These are phyloP conservation scores for Elsinoe fawcettii DNA, from an alignment of 2,329 filamentous ascomycete species.

Conservation along the genomic window DNA sequence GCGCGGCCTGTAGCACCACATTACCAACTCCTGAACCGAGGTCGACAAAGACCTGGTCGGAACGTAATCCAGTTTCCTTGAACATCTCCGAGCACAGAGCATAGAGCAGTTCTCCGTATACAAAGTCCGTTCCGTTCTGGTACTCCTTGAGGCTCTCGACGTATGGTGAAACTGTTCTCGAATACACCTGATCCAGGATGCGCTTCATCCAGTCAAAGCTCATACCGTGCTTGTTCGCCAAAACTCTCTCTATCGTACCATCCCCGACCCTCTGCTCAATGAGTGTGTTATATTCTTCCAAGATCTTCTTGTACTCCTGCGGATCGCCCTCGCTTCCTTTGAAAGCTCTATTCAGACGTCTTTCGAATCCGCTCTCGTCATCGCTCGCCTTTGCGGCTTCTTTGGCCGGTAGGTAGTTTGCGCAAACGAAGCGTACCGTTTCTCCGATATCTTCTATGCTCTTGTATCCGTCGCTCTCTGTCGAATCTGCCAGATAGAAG, in stretches of 20 bases:
- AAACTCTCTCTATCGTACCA: constrained; percentile 63
- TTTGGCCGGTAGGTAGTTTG: constrained; percentile 68
- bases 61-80: constrained; percentile 67
- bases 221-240: constrained; percentile 60
- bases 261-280: constrained; percentile 58
- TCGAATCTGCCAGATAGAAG: constrained; percentile 52
- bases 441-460: constrained; percentile 55
- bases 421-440: constrained; percentile 52
- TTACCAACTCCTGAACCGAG: constrained; percentile 94
- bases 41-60: constrained; percentile 83
- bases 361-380: constrained; percentile 64
- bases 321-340: constrained; percentile 52
- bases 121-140: constrained; percentile 82
- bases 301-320: constrained; percentile 59
- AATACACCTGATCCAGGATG: constrained; percentile 71
- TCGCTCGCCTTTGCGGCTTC: constrained; percentile 62
- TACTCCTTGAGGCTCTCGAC: constrained; percentile 80
- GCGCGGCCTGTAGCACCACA: constrained; percentile 84
- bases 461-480: constrained; percentile 62
- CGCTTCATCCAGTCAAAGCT: constrained; percentile 64
- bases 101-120: constrained; percentile 87
- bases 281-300: constrained; percentile 69
- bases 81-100: constrained; percentile 79
- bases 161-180: constrained; percentile 82
- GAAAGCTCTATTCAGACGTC: constrained; percentile 67